phyloP scores from a whole-genome alignment of 768 basidiomycete species.

The Naganishia friedmannii region DNA sequence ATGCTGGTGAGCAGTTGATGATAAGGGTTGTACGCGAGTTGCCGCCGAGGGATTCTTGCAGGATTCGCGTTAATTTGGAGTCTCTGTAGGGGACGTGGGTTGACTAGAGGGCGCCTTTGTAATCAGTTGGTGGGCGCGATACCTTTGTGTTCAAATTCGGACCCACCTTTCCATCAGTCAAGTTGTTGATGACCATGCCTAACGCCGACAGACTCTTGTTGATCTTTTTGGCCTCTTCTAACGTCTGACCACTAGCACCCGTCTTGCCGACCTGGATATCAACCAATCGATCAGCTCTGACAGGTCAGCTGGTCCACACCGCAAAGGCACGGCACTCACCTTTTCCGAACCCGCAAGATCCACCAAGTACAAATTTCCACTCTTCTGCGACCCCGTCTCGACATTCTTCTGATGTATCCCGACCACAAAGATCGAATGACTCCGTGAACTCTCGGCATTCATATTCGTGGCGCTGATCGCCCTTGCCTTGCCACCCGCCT shows the following conservation, averaged over 20 bases:
- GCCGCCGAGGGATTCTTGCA: slow-evolving; percentile 64
- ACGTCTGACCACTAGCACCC: slow-evolving; percentile 94
- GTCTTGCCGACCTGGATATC: slow-evolving; percentile 75
- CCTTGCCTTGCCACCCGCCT: slow-evolving; percentile 84
- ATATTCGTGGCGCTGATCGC: slow-evolving; percentile 96
- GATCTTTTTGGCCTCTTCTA: slow-evolving; percentile 99
- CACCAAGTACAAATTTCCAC: slow-evolving; percentile 93
- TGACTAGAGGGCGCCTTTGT: slow-evolving; percentile 59
- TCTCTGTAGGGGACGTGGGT: slow-evolving; percentile 98
- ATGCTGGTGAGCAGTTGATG: slow-evolving; percentile 90
- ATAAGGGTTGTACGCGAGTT: slow-evolving; percentile 79
- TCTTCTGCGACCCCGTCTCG: slow-evolving; percentile 91
- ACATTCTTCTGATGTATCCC: slow-evolving; percentile 95
- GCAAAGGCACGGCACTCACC: slow-evolving; percentile 48
- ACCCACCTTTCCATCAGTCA: slow-evolving; percentile 88
- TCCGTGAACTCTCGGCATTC: slow-evolving; percentile 98
- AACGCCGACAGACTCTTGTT: slow-evolving; percentile 96
- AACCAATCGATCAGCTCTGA: not conserved
- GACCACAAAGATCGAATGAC: slow-evolving; percentile 97
- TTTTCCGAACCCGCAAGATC: slow-evolving; percentile 99
- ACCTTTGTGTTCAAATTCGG: not conserved
- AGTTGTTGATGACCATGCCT: slow-evolving; percentile 98
- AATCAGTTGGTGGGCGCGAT: not conserved
- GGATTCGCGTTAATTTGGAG: slow-evolving; percentile 95
- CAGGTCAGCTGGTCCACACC: not conserved